phyloP scores from a whole-genome alignment of 2,329 filamentous ascomycete species.

The Lachnellula hyalina region DNA sequence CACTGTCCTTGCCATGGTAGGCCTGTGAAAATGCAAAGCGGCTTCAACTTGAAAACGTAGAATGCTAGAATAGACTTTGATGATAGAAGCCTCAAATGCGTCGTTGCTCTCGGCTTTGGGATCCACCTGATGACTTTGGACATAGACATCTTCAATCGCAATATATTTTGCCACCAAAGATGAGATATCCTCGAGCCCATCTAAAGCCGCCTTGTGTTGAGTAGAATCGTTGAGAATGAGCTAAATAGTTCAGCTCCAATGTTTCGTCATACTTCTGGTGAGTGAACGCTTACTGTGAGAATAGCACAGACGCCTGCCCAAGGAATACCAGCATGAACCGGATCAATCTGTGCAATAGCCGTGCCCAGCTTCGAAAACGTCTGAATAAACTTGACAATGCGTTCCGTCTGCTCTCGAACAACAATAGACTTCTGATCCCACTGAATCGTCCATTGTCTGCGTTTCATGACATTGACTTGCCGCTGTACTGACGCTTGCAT shows the following conservation, averaged over 20 bases:
- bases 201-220: slow-evolving; percentile 6
- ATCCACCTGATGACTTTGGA: slow-evolving; percentile 4
- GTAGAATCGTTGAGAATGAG: slow-evolving; percentile 11
- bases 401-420: slow-evolving; percentile 11
- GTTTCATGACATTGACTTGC: slow-evolving; percentile 9
- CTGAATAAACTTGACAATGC: slow-evolving; percentile 12
- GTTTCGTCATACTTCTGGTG: not conserved
- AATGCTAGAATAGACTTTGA: slow-evolving; percentile 4
- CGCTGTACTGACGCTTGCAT: slow-evolving; percentile 6
- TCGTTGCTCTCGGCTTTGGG: not conserved
- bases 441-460: slow-evolving; percentile 12
- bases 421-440: slow-evolving; percentile 10
- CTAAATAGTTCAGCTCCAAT: not conserved
- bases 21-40: slow-evolving; percentile 7
- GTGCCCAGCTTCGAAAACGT: slow-evolving; percentile 5
- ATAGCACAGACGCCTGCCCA: slow-evolving; percentile 10
- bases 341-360: slow-evolving; percentile 11
- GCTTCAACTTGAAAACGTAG: slow-evolving; percentile 6
- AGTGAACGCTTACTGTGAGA: not conserved
- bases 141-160: slow-evolving; percentile 10
- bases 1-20: slow-evolving; percentile 4
- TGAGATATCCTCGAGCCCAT: slow-evolving; percentile 9
- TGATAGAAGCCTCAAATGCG: slow-evolving; percentile 1
- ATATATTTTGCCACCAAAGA: slow-evolving; percentile 9
- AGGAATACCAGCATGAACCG: slow-evolving; percentile 10